phyloP scores from a whole-genome alignment of 1,284 basidiomycete genomes.

The Ceratobasidium sp. region DNA sequence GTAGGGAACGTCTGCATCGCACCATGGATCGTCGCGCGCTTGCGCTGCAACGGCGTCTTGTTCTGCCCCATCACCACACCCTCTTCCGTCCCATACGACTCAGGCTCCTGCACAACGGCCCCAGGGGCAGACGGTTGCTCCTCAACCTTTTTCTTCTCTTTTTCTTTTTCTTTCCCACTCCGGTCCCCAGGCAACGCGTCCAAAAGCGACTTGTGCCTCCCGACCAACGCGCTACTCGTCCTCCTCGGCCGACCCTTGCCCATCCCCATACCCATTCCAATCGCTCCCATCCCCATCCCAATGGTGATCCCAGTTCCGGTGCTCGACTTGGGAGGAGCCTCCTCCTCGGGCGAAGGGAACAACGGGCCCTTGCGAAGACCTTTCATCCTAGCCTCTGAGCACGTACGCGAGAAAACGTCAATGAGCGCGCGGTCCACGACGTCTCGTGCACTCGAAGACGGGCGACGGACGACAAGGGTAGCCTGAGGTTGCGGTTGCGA shows the following conservation, averaged over 20 bases:
- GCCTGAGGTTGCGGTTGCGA: constrained; percentile 11
- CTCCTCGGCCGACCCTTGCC: constrained; percentile 33
- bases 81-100: background rate
- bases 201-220: constrained; percentile 12
- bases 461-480: constrained; percentile 76
- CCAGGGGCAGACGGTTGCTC: constrained; percentile 8
- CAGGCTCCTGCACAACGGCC: background rate
- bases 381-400: constrained; percentile 32
- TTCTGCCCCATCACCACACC: constrained; percentile 3
- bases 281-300: background rate
- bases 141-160: constrained; percentile 31
- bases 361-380: constrained; percentile 21
- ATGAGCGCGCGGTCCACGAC: constrained; percentile 55
- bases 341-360: constrained; percentile 28
- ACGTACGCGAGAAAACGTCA: constrained; percentile 30
- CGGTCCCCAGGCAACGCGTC: constrained; percentile 9
- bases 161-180: constrained; percentile 12
- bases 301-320: background rate
- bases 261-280: constrained; percentile 10
- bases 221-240: constrained; percentile 39
- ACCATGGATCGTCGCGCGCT: constrained; percentile 43
- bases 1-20: constrained; percentile 29
- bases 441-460: constrained; percentile 74
- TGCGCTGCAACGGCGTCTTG: constrained; percentile 43
- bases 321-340: background rate